Conservation (phyloP, 1,284 basidiomycete species). For the Microbotryum saponariae region DNA sequence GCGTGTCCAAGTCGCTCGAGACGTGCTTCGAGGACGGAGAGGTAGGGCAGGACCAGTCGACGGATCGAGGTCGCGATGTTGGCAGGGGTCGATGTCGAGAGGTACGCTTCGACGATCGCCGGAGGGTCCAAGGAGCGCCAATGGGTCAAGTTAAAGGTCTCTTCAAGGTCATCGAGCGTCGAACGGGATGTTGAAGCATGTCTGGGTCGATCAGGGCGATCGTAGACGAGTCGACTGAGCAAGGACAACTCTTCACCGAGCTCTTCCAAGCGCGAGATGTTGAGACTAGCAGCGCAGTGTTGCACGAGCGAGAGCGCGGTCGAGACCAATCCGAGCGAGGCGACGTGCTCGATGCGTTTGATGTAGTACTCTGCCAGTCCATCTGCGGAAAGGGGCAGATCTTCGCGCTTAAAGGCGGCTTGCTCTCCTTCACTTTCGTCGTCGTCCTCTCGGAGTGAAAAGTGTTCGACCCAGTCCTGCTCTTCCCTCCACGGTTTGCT, state of each 20-base stretch:
- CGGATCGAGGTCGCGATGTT: constrained; percentile 63
- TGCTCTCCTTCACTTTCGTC: background rate
- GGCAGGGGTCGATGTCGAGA: constrained; percentile 58
- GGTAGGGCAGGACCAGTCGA: constrained; percentile 75
- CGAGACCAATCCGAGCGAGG: constrained; percentile 68
- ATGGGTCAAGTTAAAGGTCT: constrained; percentile 57
- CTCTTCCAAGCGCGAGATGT: constrained; percentile 62
- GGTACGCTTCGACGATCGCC: constrained; percentile 63
- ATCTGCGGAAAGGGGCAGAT: constrained; percentile 28
- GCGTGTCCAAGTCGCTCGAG: constrained; percentile 67
- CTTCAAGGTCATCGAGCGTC: constrained; percentile 39
- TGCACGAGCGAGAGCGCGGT: constrained; percentile 69
- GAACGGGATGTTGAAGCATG: background rate
- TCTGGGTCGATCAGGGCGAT: constrained; percentile 49
- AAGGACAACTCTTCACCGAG: constrained; percentile 83
- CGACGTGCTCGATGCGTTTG: constrained; percentile 54
- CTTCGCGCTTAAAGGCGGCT: background rate
- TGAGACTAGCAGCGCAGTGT: constrained; percentile 53
- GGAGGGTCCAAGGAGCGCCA: constrained; percentile 64
- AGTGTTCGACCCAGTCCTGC: constrained; percentile 17
- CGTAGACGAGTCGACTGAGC: constrained; percentile 74
- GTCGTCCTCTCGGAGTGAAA: background rate
- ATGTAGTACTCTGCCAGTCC: constrained; percentile 68
- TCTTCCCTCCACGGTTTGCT: constrained; percentile 38
- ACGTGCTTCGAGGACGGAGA: constrained; percentile 78